phyloP scores from a whole-genome alignment of 352 stramenopile species.

The Phytophthora sojae region DNA sequence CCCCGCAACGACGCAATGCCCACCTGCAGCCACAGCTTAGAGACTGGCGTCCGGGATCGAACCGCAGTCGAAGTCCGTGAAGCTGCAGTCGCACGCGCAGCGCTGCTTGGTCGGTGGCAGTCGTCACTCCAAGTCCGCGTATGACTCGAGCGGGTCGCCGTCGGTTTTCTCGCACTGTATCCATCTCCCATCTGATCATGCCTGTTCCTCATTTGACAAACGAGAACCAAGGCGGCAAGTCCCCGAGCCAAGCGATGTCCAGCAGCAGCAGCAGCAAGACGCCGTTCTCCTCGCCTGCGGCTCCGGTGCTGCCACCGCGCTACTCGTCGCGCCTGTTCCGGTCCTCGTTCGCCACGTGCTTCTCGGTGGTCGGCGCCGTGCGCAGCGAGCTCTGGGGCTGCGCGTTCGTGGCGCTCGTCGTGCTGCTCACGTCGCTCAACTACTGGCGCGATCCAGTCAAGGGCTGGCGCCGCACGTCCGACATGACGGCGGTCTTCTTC shows the following conservation, averaged over 20 bases:
- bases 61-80: not conserved
- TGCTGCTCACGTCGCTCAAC: conserved; percentile 87
- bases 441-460: conserved; percentile 80
- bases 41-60: too few relatives aligned
- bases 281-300: not conserved
- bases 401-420: conserved; percentile 63
- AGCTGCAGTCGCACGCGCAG: not conserved
- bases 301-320: conserved; percentile 66
- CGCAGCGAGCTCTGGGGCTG: conserved; percentile 72
- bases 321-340: conserved; percentile 78
- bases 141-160: conserved; percentile 6
- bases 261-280: conserved; percentile 3
- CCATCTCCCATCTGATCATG: conserved; percentile 15
- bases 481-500: conserved; percentile 72
- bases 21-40: too few relatives aligned
- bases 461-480: conserved; percentile 76
- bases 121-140: conserved; percentile 1
- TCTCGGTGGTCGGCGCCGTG: conserved; percentile 64
- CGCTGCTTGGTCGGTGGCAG: not conserved
- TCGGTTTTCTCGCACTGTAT: conserved; percentile 28
- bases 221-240: not conserved
- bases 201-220: conserved; percentile 24
- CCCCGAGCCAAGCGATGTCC: conserved; percentile 1
- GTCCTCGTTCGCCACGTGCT: conserved; percentile 75
- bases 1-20: too few relatives aligned